Percentiles rank a stretch among this genome's conserved stretches.
Evolutionary conservation across 1,284 basidiomycete species (phyloP).

Genomic region (Ustilago vetiveriae): DNA sequence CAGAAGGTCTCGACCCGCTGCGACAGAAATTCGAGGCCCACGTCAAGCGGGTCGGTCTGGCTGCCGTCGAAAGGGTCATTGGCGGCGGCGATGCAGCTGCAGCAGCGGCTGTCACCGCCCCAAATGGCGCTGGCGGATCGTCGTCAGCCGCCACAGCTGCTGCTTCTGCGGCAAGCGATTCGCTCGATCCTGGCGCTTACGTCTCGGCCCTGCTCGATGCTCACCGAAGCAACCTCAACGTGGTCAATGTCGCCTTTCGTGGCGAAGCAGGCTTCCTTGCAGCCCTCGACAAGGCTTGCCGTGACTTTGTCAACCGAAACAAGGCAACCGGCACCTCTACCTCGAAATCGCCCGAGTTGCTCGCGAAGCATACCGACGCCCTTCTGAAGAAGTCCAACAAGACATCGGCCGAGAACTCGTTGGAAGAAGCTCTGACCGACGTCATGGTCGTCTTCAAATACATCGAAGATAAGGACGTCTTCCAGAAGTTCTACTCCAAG

Average conservation of each 20-base stretch:
- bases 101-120: constrained; percentile 5
- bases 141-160: constrained; percentile 22
- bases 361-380: constrained; percentile 92
- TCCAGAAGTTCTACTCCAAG: constrained; percentile 98
- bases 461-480: constrained; percentile 98
- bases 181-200: constrained; percentile 84
- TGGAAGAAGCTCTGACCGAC: constrained; percentile 88
- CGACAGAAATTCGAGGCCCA: constrained; percentile 93
- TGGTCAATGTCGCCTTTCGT: constrained; percentile 88
- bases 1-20: constrained; percentile 88
- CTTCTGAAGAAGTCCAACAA: constrained; percentile 95
- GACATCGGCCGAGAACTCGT: constrained; percentile 83
- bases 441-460: constrained; percentile 99
- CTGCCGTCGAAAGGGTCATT: constrained; percentile 83
- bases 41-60: constrained; percentile 87
- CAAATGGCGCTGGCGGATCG: constrained; percentile 66
- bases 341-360: constrained; percentile 86
- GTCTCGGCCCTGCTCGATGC: constrained; percentile 91
- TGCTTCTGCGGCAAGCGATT: constrained; percentile 69
- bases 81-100: constrained; percentile 66
- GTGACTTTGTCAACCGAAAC: constrained; percentile 95
- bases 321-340: constrained; percentile 72
- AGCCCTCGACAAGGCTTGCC: constrained; percentile 88
- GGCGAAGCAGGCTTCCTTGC: constrained; percentile 95
- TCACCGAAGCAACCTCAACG: constrained; percentile 89